These are phyloP conservation scores for Lasiodiplodia sp. DNA, from an alignment of 2,329 filamentous ascomycete genomes.

Conservation along the genomic window DNA sequence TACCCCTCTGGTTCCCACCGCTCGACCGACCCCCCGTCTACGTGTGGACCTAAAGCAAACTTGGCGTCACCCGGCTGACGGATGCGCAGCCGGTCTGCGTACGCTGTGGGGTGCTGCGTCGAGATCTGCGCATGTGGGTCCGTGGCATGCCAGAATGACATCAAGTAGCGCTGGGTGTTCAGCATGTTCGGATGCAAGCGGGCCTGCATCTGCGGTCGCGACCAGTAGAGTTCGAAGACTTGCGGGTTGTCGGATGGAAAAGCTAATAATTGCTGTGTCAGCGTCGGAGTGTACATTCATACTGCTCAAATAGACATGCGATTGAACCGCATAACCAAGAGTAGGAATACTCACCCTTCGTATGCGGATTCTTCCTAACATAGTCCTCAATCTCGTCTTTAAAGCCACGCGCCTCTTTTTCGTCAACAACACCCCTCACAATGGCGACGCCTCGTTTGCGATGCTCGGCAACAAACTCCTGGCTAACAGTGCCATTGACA, in stretches of 20 bases:
- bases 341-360: constrained; percentile 39
- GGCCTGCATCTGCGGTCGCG: constrained; percentile 54
- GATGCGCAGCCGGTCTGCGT: constrained; percentile 59
- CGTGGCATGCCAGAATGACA: constrained; percentile 58
- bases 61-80: constrained; percentile 63
- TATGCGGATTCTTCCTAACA: constrained; percentile 55
- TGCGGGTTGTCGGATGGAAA: constrained; percentile 58
- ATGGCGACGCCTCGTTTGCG: constrained; percentile 63
- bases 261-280: constrained; percentile 39
- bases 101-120: constrained; percentile 55
- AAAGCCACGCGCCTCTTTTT: constrained; percentile 53
- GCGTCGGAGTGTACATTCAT: not conserved
- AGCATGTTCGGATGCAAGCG: constrained; percentile 57
- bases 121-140: constrained; percentile 53
- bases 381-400: constrained; percentile 55
- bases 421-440: constrained; percentile 53
- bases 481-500: constrained; percentile 52
- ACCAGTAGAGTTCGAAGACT: constrained; percentile 62
- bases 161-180: constrained; percentile 55
- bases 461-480: constrained; percentile 64
- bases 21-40: constrained; percentile 60
- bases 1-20: constrained; percentile 69
- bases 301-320: not conserved
- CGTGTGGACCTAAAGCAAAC: constrained; percentile 64
- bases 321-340: constrained; percentile 19